Evolutionary conservation across 2,329 filamentous ascomycete species (phyloP).

Genomic region (Mycosphaerella arachidis): DNA sequence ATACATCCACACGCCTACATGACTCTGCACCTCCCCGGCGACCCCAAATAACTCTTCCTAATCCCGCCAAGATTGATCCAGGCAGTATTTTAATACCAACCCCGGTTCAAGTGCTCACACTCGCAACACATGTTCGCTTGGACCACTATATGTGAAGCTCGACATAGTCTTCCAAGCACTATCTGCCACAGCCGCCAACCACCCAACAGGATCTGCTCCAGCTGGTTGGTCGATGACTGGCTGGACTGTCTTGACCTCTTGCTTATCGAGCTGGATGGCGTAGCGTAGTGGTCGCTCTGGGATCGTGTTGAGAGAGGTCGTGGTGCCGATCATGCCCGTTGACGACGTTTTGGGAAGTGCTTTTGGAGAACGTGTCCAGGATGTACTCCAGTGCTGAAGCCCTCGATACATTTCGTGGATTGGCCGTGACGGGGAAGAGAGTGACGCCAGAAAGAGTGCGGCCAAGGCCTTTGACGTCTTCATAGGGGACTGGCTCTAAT

Average conservation of each 20-base stretch:
- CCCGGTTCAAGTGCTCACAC: constrained; percentile 46
- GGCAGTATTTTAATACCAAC: constrained; percentile 39
- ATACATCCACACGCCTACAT: neutral
- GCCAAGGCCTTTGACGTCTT: neutral
- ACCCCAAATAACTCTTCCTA: constrained; percentile 33
- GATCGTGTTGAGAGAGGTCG: constrained; percentile 28
- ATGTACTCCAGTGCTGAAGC: neutral
- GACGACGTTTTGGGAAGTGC: constrained; percentile 40
- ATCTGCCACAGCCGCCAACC: constrained; percentile 48
- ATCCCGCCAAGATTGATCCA: constrained; percentile 34
- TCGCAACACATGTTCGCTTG: constrained; percentile 42
- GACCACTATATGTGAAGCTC: constrained; percentile 31
- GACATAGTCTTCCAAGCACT: constrained; percentile 48
- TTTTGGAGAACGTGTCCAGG: neutral
- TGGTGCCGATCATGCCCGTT: constrained; percentile 27
- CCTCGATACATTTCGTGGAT: constrained; percentile 42
- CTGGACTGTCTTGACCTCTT: constrained; percentile 24
- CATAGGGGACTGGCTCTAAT: constrained; percentile 19
- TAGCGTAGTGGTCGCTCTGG: constrained; percentile 33
- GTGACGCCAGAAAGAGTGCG: constrained; percentile 48
- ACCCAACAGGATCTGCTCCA: constrained; percentile 41
- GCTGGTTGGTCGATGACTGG: constrained; percentile 25
- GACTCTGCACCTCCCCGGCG: constrained; percentile 31
- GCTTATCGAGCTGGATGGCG: constrained; percentile 35
- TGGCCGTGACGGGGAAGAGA: constrained; percentile 37